These are phyloP conservation scores for Bullera alba DNA, from an alignment of 768 basidiomycete species.

Conservation along the genomic window DNA sequence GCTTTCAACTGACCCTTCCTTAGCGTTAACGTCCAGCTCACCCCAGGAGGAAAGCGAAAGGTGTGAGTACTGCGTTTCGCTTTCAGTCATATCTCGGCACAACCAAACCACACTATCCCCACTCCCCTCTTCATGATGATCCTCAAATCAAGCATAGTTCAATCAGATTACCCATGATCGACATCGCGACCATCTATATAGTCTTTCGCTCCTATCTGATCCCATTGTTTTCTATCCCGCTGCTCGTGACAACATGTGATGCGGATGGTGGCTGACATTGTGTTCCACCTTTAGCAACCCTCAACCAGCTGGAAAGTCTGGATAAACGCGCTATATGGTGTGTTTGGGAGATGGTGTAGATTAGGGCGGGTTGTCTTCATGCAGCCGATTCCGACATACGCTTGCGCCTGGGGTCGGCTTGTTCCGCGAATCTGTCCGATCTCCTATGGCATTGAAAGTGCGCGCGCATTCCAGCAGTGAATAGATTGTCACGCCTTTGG, in stretches of 20 bases:
- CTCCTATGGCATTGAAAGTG: no score
- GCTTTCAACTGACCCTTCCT: background rate
- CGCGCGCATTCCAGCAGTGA: no score
- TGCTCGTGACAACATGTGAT: background rate
- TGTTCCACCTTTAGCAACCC: constrained; percentile 39
- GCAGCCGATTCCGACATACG: no score
- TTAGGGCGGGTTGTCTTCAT: background rate
- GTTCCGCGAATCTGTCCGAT: no score
- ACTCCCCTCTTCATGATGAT: constrained; percentile 34
- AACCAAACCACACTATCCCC: background rate
- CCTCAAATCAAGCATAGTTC: constrained; percentile 72
- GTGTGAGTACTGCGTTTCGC: constrained; percentile 63
- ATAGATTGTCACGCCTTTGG: no score
- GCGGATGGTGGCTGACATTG: constrained; percentile 12
- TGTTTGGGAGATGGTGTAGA: background rate
- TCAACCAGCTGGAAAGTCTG: constrained; percentile 46
- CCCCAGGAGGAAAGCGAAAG: constrained; percentile 85
- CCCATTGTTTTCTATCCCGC: constrained; percentile 1
- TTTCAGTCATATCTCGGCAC: background rate
- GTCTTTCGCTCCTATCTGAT: constrained; percentile 99
- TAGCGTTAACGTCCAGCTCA: constrained; percentile 88
- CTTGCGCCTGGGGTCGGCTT: no score
- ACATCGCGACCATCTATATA: constrained; percentile 76
- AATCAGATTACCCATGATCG: constrained; percentile 74
- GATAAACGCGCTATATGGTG: constrained; percentile 30